Percentiles rank a stretch among this genome's conserved stretches.
Conservation (phyloP, 192 early-diverging fungal species). For the Coemansia sp. region DNA sequence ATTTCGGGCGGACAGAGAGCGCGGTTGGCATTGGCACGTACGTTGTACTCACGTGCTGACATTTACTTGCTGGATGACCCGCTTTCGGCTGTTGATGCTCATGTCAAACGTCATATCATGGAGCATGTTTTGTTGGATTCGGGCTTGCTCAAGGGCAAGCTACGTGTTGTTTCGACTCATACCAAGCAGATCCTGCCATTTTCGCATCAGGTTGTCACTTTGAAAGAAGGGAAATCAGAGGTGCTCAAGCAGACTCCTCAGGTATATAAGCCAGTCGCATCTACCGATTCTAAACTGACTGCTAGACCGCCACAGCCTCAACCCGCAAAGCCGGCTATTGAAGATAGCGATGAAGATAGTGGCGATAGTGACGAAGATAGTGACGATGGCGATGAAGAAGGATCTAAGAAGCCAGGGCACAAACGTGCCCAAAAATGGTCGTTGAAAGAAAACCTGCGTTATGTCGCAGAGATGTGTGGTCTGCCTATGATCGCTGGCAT, state of each 20-base stretch:
- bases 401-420: not conserved
- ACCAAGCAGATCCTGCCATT: slow-evolving; percentile 17
- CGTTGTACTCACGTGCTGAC: slow-evolving; percentile 65
- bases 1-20: slow-evolving; percentile 72
- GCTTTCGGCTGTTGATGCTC: slow-evolving; percentile 65
- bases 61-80: slow-evolving; percentile 73
- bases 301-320: not conserved
- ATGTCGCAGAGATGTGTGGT: slow-evolving; percentile 20
- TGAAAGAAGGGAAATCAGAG: slow-evolving; percentile 9
- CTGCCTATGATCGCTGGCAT: slow-evolving; percentile 13
- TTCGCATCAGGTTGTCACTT: slow-evolving; percentile 18
- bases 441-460: slow-evolving; percentile 23
- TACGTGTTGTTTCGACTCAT: slow-evolving; percentile 48
- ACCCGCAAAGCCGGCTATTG: not conserved
- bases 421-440: slow-evolving; percentile 25
- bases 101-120: slow-evolving; percentile 63
- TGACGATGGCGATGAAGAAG: not conserved
- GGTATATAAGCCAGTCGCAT: slow-evolving; percentile 21
- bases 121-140: slow-evolving; percentile 58
- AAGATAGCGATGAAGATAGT: slow-evolving; percentile 1
- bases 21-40: slow-evolving; percentile 63
- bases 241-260: slow-evolving; percentile 53
- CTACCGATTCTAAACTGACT: not conserved
- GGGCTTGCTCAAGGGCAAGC: slow-evolving; percentile 56
- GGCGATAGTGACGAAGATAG: not conserved